Percentiles rank a stretch among this genome's conserved stretches.
Evolutionary conservation across 305 asterid genomes (phyloP).

Genomic region (Fraxinus paxiana): DNA sequence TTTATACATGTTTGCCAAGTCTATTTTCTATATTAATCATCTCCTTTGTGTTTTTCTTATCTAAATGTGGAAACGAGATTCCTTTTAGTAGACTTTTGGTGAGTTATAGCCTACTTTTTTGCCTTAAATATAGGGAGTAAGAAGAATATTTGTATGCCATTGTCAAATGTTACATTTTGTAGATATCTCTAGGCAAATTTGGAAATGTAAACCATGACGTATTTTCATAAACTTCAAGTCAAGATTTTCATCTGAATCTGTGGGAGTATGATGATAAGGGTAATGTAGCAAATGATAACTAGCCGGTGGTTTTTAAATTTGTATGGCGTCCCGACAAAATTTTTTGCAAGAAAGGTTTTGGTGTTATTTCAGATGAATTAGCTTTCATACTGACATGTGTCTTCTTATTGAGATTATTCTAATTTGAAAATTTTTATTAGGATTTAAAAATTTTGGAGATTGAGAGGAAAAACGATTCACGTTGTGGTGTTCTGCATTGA

Average conservation of each 20-base stretch:
- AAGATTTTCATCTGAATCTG: slow-evolving; percentile 39
- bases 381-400: slow-evolving; percentile 32
- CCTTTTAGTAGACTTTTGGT: slow-evolving; percentile 14
- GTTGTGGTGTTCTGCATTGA: slow-evolving; percentile 16
- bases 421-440: slow-evolving; percentile 21
- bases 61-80: slow-evolving; percentile 19
- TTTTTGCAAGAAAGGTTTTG: slow-evolving; percentile 27
- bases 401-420: slow-evolving; percentile 3
- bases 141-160: slow-evolving; percentile 29
- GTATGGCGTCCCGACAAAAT: slow-evolving; percentile 29
- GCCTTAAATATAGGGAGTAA: slow-evolving; percentile 34
- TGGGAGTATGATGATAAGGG: slow-evolving; percentile 31
- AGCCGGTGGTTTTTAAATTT: slow-evolving; percentile 29
- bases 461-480: slow-evolving; percentile 11
- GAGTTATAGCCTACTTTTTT: slow-evolving; percentile 15
- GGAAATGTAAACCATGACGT: slow-evolving; percentile 25
- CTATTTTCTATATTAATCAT: slow-evolving; percentile 7
- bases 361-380: slow-evolving; percentile 26
- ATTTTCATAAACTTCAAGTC: slow-evolving; percentile 21
- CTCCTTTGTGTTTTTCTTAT: slow-evolving; percentile 28
- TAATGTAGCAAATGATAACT: slow-evolving; percentile 26
- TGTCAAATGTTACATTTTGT: slow-evolving; percentile 30
- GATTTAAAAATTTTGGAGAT: slow-evolving; percentile 15
- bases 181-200: slow-evolving; percentile 27
- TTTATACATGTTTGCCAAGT: slow-evolving; percentile 21